Evolutionary conservation across 352 stramenopile species (phyloP).

Genomic region (Thraustotheca clavata): DNA sequence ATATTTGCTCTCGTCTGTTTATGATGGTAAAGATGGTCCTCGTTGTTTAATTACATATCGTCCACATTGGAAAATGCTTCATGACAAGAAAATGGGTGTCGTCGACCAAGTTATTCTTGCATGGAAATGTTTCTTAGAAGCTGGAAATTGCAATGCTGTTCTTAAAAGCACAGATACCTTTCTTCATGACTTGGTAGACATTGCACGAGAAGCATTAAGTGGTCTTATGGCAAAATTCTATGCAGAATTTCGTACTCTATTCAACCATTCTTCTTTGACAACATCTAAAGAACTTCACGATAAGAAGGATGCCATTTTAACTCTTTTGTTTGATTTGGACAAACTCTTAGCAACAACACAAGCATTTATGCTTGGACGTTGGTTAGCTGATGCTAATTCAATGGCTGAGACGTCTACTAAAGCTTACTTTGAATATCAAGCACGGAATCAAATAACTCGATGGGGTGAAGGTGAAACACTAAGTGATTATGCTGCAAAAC

Average conservation of each 20-base stretch:
- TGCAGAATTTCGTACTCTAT: slow-evolving; percentile 25
- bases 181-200: slow-evolving; percentile 62
- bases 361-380: slow-evolving; percentile 62
- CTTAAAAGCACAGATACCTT: slow-evolving; percentile 41
- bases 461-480: slow-evolving; percentile 64
- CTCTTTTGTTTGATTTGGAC: slow-evolving; percentile 49
- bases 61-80: slow-evolving; percentile 54
- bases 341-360: slow-evolving; percentile 52
- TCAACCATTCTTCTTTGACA: neutral
- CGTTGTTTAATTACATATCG: slow-evolving; percentile 59
- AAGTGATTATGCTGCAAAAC: slow-evolving; percentile 69
- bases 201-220: slow-evolving; percentile 67
- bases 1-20: slow-evolving; percentile 46
- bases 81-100: slow-evolving; percentile 59
- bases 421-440: slow-evolving; percentile 69
- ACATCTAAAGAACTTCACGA: neutral
- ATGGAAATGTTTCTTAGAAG: slow-evolving; percentile 45
- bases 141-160: slow-evolving; percentile 27
- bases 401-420: slow-evolving; percentile 26
- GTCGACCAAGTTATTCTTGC: slow-evolving; percentile 60
- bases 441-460: slow-evolving; percentile 67
- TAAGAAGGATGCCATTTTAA: slow-evolving; percentile 30
- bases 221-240: slow-evolving; percentile 32
- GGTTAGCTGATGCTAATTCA: slow-evolving; percentile 45
- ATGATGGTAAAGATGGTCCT: slow-evolving; percentile 63